phyloP scores from a whole-genome alignment of 306 rosid species.

The Cucurbita ficifolia region DNA sequence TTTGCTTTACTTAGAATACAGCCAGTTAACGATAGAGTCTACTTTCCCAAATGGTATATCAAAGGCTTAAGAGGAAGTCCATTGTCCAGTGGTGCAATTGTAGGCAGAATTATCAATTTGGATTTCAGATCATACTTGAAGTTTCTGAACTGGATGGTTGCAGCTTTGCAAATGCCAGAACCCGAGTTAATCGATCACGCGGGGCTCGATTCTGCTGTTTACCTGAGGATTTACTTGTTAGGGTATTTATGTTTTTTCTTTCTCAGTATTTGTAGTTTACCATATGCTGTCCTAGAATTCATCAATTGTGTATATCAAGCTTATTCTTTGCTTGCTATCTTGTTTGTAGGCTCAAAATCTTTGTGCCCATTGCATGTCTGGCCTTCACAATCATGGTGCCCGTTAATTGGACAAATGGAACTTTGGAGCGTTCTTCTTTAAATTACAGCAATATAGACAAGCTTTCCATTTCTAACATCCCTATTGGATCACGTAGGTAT shows the following conservation, averaged over 20 bases:
- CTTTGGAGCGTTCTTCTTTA: constrained; percentile 53
- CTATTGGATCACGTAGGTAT: constrained; percentile 69
- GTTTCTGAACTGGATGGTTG: constrained; percentile 93
- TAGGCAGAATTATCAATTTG: constrained; percentile 72
- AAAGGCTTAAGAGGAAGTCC: constrained; percentile 83
- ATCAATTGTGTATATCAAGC: not conserved
- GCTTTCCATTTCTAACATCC: constrained; percentile 89
- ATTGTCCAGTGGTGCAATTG: constrained; percentile 44
- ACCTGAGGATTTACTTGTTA: constrained; percentile 75
- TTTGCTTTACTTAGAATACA: constrained; percentile 84
- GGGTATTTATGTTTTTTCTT: constrained; percentile 33
- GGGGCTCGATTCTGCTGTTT: constrained; percentile 84
- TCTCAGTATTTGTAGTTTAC: not conserved
- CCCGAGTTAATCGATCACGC: constrained; percentile 86
- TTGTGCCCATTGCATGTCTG: constrained; percentile 64
- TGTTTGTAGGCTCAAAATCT: constrained; percentile 70
- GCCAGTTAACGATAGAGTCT: constrained; percentile 88
- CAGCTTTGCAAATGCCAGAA: constrained; percentile 88
- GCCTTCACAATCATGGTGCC: constrained; percentile 80
- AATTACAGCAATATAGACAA: constrained; percentile 58
- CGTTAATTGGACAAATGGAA: constrained; percentile 83
- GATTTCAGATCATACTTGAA: constrained; percentile 59
- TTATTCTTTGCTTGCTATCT: not conserved
- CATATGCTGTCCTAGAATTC: not conserved
- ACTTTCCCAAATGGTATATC: constrained; percentile 96